Evolutionary conservation across 371 early-diverging fungal genomes (phyloP).

Genomic region (Synchytrium microbalum): DNA sequence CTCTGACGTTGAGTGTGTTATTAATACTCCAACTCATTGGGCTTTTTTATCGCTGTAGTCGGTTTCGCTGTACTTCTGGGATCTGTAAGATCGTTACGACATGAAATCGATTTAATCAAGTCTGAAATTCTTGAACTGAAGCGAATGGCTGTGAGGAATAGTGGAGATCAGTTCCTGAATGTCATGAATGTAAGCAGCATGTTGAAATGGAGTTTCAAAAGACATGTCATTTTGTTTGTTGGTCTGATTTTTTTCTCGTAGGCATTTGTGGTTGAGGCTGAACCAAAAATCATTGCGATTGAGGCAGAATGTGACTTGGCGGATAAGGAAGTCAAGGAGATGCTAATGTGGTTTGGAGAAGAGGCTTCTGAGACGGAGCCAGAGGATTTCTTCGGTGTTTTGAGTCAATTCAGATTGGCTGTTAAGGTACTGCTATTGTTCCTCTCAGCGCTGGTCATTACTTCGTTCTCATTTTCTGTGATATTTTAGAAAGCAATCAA

Average conservation of each 20-base stretch:
- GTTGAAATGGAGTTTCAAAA: background rate
- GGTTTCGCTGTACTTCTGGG: constrained; percentile 54
- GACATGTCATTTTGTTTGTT: background rate
- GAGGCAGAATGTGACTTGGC: constrained; percentile 4
- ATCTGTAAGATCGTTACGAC: constrained; percentile 48
- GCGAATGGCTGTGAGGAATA: constrained; percentile 5
- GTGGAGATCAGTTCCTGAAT: constrained; percentile 55
- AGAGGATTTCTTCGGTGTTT: background rate
- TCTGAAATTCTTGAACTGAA: constrained; percentile 46
- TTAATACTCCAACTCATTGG: constrained; percentile 1
- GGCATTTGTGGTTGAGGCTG: constrained; percentile 1
- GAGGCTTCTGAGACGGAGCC: constrained; percentile 2
- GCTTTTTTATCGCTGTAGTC: constrained; percentile 29
- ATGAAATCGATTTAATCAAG: constrained; percentile 47
- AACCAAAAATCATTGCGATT: background rate
- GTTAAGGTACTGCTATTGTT: background rate
- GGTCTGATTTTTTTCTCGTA: background rate
- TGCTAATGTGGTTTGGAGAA: background rate
- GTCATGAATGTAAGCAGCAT: constrained; percentile 51
- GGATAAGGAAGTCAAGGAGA: no score
- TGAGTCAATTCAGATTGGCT: background rate
- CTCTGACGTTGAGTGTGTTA: constrained; percentile 8
- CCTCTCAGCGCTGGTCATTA: constrained; percentile 9
- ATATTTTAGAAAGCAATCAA: constrained; percentile 3
- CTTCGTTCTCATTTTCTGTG: background rate